These are phyloP conservation scores for Tephrocybe sp. DNA, from an alignment of 768 basidiomycete genomes.

Conservation along the genomic window DNA sequence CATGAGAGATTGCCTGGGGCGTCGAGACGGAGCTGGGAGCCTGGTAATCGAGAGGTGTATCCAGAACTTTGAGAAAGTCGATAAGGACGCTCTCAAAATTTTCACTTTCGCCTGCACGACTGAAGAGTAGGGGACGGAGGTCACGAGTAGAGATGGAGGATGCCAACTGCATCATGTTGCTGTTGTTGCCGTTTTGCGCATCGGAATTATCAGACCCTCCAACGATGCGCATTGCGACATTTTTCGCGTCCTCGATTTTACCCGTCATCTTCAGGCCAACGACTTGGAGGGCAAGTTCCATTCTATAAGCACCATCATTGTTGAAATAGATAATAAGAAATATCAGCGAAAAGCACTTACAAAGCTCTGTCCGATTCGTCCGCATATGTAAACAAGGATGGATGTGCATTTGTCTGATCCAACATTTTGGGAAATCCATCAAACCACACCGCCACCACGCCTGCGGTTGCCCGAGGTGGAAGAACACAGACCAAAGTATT, in stretches of 20 bases:
- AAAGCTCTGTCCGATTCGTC: conserved; percentile 89
- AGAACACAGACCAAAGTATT: conserved; percentile 91
- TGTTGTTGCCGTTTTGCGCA: conserved; percentile 30
- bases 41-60: conserved; percentile 52
- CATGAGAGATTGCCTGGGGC: conserved; percentile 63
- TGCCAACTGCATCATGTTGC: conserved; percentile 56
- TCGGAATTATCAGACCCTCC: conserved; percentile 62
- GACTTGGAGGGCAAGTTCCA: conserved; percentile 94
- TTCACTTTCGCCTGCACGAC: conserved; percentile 51
- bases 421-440: conserved; percentile 69
- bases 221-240: conserved; percentile 92
- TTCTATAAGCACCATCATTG: conserved; percentile 45
- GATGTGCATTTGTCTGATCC: conserved; percentile 46
- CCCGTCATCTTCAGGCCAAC: conserved; percentile 97
- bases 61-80: conserved; percentile 78
- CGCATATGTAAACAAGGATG: conserved; percentile 82
- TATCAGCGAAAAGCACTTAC: conserved; percentile 46
- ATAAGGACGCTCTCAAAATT: conserved; percentile 78
- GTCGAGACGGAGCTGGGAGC: conserved; percentile 43
- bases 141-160: conserved; percentile 45
- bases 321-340: conserved; percentile 4
- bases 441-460: conserved; percentile 89
- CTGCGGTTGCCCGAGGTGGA: conserved; percentile 79
- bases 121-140: conserved; percentile 56
- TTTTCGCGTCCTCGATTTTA: conserved; percentile 89